Percentiles rank a stretch among this genome's conserved stretches.
phyloP scores from a whole-genome alignment of 2,329 filamentous ascomycete species.

The Aspergillus sp. region DNA sequence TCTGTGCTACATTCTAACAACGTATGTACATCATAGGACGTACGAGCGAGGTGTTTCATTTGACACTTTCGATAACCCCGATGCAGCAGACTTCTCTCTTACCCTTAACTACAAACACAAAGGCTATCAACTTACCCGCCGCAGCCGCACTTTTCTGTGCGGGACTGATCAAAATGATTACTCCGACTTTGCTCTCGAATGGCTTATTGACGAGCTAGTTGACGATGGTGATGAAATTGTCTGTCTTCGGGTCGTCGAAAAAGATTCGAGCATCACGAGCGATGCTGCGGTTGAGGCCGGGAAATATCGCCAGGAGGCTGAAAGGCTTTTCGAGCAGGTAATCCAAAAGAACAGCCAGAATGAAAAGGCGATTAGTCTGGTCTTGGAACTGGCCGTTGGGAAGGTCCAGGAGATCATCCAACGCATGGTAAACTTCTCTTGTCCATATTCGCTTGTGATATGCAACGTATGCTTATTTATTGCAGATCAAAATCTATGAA shows the following conservation, averaged over 20 bases:
- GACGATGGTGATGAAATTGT: slow-evolving; percentile 94
- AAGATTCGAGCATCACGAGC: slow-evolving; percentile 68
- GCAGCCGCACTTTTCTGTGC: slow-evolving; percentile 85
- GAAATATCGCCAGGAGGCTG: slow-evolving; percentile 74
- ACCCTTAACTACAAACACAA: slow-evolving; percentile 84
- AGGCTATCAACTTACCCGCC: slow-evolving; percentile 76
- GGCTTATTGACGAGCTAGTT: slow-evolving; percentile 87
- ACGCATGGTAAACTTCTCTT: slow-evolving; percentile 65
- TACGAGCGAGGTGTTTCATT: slow-evolving; percentile 72
- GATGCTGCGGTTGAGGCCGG: slow-evolving; percentile 63
- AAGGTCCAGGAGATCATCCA: slow-evolving; percentile 90
- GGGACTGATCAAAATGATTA: slow-evolving; percentile 90
- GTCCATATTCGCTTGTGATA: neutral
- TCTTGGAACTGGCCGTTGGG: slow-evolving; percentile 83
- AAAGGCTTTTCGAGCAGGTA: slow-evolving; percentile 71
- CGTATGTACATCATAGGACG: slow-evolving; percentile 43
- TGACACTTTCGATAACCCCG: slow-evolving; percentile 68
- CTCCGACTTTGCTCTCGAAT: slow-evolving; percentile 87
- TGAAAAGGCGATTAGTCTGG: slow-evolving; percentile 74
- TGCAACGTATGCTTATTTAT: neutral
- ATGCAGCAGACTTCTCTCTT: slow-evolving; percentile 70
- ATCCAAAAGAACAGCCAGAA: slow-evolving; percentile 78
- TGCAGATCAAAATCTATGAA: slow-evolving; percentile 84
- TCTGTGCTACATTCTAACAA: neutral
- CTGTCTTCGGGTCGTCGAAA: slow-evolving; percentile 84